Evolutionary conservation across 2,329 filamentous ascomycete species (phyloP).

Genomic region (Colletotrichum filicis): DNA sequence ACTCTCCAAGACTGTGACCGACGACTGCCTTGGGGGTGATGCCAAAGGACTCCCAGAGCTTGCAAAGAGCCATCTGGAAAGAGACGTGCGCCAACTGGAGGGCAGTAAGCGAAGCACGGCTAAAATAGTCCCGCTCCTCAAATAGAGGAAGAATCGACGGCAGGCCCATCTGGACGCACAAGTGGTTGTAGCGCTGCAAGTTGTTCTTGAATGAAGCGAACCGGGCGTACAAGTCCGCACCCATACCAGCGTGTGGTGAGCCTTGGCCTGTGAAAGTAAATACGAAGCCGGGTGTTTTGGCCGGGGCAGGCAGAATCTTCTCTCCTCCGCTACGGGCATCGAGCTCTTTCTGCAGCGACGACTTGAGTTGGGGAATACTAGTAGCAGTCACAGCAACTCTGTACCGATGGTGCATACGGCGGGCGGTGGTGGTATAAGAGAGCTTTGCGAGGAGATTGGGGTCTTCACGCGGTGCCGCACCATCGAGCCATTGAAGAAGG

Average conservation of each 20-base stretch:
- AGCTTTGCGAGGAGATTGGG: constrained; percentile 65
- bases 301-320: constrained; percentile 52
- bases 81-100: constrained; percentile 64
- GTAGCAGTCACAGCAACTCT: constrained; percentile 55
- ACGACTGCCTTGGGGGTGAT: constrained; percentile 65
- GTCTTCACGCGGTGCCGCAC: constrained; percentile 45
- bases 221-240: constrained; percentile 59
- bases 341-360: constrained; percentile 46
- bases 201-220: constrained; percentile 59
- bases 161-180: constrained; percentile 60
- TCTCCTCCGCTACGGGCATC: constrained; percentile 51
- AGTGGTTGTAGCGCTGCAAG: constrained; percentile 66
- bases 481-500: constrained; percentile 65
- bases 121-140: constrained; percentile 52
- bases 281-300: constrained; percentile 56
- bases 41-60: constrained; percentile 65
- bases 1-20: constrained; percentile 77
- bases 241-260: constrained; percentile 60
- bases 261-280: constrained; percentile 69
- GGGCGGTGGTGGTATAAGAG: constrained; percentile 76
- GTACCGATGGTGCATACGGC: constrained; percentile 61
- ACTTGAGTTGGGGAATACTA: constrained; percentile 47
- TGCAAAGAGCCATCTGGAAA: constrained; percentile 67
- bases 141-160: constrained; percentile 67
- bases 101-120: constrained; percentile 57